Base-by-base conservation (phyloP, 1,284 basidiomycete species). In the Naganishia sp. region DNA sequence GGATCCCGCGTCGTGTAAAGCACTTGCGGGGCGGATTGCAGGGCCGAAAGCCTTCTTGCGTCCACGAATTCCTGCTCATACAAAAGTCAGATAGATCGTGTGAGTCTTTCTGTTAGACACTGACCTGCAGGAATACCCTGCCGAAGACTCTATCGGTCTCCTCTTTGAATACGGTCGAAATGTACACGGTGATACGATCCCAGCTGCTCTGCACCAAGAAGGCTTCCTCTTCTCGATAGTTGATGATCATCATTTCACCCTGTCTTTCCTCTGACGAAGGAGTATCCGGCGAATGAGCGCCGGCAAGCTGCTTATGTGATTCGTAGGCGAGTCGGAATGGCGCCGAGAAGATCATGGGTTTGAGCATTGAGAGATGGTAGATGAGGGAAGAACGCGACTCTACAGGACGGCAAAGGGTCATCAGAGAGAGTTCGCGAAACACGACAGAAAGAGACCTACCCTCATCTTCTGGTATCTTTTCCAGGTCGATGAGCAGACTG, bases 121-220 rank as follows among this genome's bases (percentile, higher is more conserved):
- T 70, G 69, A 91, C 92, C 84, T 99, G 96, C 68, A 99, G 82
- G 82, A 99, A 99, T 6, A 99, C 90, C 75, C 94, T 94, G 28
- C 96, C 96, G 77, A 94, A 92, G 60, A 98, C 91, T 65, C 93
- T 86, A 81, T 99, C 96, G 6, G 95, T 97, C 80, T 99, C 96
- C 74, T 99, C 96, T 73, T 90, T 86, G 83, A 99, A 99, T 52
- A 94, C 85, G 13, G 96, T 99, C 4, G 90, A 94, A 81, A 99
- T 99, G 74, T 98, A 92, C 66, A 98, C 92, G 0, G 96, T 99
- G 58, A 99, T 95, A 68, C 96, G 89, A 83, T 99, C 96, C 60
- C 87, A 85, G 51, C 89, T 88, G 5, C 96, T 93, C 74, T 92
- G 90, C 49, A 99, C 85, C 78, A 94, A 99, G 79, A 99, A 96